Evolutionary conservation across 179 eudicot species (phyloP), one percentile per base, ranked within the genome.

Genomic region (Spergularia azorica): DNA sequence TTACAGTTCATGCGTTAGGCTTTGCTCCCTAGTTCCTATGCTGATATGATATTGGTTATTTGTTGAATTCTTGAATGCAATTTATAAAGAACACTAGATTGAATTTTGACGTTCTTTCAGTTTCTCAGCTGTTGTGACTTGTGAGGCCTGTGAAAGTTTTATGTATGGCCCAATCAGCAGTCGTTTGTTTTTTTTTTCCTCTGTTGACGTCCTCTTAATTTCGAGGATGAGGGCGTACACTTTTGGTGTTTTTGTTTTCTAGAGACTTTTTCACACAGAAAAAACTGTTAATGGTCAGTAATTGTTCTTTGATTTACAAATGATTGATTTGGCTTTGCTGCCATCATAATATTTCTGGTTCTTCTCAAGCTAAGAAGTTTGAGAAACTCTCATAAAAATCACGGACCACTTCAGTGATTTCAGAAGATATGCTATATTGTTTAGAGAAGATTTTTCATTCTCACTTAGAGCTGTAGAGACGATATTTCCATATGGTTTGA

Each of bases 21-120:
- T 43, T 43, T 43, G 48, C 48, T 43, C 48, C 48, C 48, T 43
- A 43, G 48, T 43, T 6, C 48, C 48, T 43, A 43, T 43, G 48
- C n/a, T 64, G 70, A n/a, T 48, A 67, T 46, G 14, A 18, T 48
- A 46, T 63, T 67, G 54, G 71, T 46, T 66, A n/a, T 67, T 62
- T 67, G 52, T 54, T 26, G 32, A 26, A 16, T 64, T 15, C 11
- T 38, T 15, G 16, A 12, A 66, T 16, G 54, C 12, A 39, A 66
- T 52, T 38, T 36, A 9, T 41, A 65, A 66, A 51, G 52, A 66
- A 66, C 9, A 4, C 26, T 66, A 5, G 55, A 48, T 17, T 17
- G 71, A 14, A 46, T 46, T 46, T 48, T 9, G 56, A 17, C 10
- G 21, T 0, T 41, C 9, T 66, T 4, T 63, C 32, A 63, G 67